A percentile compares a stretch with the other conserved stretches of the same genome.
phyloP scores from a whole-genome alignment of 23 red algal genomes.

The Gracilaria gracilis region DNA sequence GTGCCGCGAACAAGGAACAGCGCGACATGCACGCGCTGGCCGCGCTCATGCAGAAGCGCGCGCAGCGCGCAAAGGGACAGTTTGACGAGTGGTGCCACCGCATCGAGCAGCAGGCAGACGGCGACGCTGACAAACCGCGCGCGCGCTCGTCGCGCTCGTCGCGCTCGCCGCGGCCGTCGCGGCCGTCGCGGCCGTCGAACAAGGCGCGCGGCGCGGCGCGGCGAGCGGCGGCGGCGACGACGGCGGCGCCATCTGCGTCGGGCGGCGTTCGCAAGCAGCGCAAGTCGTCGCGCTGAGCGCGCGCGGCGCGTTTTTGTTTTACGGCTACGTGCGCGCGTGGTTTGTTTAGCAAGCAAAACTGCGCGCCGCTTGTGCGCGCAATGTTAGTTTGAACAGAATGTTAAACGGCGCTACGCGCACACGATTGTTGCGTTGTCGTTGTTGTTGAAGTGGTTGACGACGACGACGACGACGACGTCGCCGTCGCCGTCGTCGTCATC shows the following conservation, averaged over 20 bases:
- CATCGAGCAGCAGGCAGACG: constrained; percentile 29
- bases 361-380: too few relatives aligned
- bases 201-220: too few relatives aligned
- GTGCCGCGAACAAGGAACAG: too few relatives aligned
- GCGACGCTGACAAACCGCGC: background rate
- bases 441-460: background rate
- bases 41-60: constrained; percentile 30
- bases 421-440: background rate
- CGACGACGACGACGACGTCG: background rate
- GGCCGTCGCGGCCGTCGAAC: too few relatives aligned
- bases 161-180: too few relatives aligned
- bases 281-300: background rate
- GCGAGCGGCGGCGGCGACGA: too few relatives aligned
- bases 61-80: constrained; percentile 20
- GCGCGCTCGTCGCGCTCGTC: background rate
- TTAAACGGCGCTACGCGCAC: background rate
- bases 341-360: too few relatives aligned
- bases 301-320: too few relatives aligned
- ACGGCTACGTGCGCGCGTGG: background rate
- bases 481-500: too few relatives aligned
- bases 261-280: background rate
- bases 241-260: background rate
- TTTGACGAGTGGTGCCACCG: constrained; percentile 61
- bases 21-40: constrained; percentile 6
- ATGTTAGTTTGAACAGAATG: constrained; percentile 12